Evolutionary conservation across 106 monocot species (phyloP), one percentile per base, ranked within the genome.

Genomic region (Triglochin maritima): DNA sequence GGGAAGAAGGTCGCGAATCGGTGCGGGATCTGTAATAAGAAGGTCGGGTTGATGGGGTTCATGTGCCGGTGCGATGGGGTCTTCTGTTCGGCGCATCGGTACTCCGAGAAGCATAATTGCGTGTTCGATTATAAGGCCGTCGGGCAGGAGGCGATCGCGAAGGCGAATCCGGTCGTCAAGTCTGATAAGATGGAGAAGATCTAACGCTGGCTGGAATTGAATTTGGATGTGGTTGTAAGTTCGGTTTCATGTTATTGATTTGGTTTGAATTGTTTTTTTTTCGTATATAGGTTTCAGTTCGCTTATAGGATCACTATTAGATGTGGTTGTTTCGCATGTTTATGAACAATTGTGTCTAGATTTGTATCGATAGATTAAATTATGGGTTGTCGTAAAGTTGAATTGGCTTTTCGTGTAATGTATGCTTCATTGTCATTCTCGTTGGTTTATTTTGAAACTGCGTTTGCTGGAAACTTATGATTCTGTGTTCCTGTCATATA

Each of bases 171-270:
- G 1, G 55, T 86, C 9, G 76, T 86, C 51, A 82, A 80, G 71
- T 74, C 82, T 1, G 80, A 77, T n/a, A 86, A 86, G 59, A 64
- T 86, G 17, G 77, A 82, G 46, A 86, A 82, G 72, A 82, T 86
- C 9, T 86, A 69, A 84, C 17, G 29, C 57, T 4, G 71, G 64
- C 7, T 64, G 64, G 64, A 16, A 64, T 48, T 48, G 7, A 48
- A 64, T 15, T 15, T n/a, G 9, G n/a, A 14, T 48, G 6, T 64
- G 45, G n/a, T 6, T 12, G 5, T n/a, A 48, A 48, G 13, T 64
- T 64, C 49, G 49, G 64, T 64, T 59, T 59, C 8, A 1, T 3
- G 6, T 59, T 9, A 42, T 59, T 59, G 59, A 3, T 41, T 4
- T 59, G 8, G 58, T 12, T 12, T n/a, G n/a, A n/a, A n/a, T n/a